A percentile compares a stretch with the other conserved stretches of the same genome.
phyloP scores from a whole-genome alignment of 2,329 filamentous ascomycete species.

The Aspergillus udagawae region DNA sequence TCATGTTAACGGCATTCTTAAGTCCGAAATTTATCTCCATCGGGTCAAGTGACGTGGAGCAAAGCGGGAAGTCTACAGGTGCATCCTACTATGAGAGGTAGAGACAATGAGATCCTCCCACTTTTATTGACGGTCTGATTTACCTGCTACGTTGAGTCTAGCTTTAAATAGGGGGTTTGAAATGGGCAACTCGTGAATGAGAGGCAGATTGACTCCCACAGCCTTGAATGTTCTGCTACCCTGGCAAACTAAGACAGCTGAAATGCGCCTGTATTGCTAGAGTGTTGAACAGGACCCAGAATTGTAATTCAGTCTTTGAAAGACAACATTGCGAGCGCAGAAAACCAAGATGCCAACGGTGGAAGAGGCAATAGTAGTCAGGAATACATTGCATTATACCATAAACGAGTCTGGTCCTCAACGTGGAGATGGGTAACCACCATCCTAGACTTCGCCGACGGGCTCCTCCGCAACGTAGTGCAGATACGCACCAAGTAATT shows the following conservation, averaged over 20 bases:
- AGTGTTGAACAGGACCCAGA: background rate
- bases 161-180: background rate
- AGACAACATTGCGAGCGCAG: background rate
- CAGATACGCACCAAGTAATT: conserved; percentile 89
- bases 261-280: background rate
- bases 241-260: background rate
- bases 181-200: background rate
- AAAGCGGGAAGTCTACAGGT: background rate
- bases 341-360: background rate
- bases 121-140: background rate
- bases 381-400: background rate
- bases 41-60: background rate
- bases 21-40: background rate
- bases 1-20: background rate
- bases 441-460: conserved; percentile 31
- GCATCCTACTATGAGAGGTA: no score
- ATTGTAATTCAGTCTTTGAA: background rate
- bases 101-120: background rate
- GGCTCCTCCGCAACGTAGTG: conserved; percentile 95
- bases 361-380: background rate
- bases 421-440: background rate
- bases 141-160: background rate
- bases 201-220: background rate
- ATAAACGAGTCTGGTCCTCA: background rate
- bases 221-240: background rate